These are phyloP conservation scores for Vitis rotundifolia DNA, from an alignment of 164 flowering plant genomes.

Conservation along the genomic window DNA sequence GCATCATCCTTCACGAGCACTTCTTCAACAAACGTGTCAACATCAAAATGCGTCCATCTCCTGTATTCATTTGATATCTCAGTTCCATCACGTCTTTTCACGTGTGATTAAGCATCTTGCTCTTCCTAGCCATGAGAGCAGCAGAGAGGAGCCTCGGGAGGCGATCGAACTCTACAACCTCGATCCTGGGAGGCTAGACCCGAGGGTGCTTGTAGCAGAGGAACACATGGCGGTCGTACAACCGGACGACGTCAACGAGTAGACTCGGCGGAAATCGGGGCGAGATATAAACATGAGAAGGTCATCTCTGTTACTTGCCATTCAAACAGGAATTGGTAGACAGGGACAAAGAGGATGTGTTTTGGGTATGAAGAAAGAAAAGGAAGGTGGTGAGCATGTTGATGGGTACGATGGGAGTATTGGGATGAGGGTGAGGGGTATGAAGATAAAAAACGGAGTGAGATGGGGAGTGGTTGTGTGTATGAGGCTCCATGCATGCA, in stretches of 20 bases:
- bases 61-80: slow-evolving; percentile 96
- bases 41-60: slow-evolving; percentile 91
- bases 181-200: slow-evolving; percentile 84
- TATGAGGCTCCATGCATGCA: too few relatives aligned
- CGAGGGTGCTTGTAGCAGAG: slow-evolving; percentile 86
- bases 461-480: too few relatives aligned
- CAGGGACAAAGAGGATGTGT: background rate
- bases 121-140: slow-evolving; percentile 64
- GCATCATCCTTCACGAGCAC: slow-evolving; percentile 86
- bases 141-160: slow-evolving; percentile 81
- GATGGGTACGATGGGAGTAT: too few relatives aligned
- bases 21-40: slow-evolving; percentile 95
- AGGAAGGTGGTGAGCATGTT: too few relatives aligned
- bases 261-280: slow-evolving; percentile 59
- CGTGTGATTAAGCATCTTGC: slow-evolving; percentile 80
- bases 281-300: slow-evolving; percentile 43
- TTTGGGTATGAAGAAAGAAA: background rate
- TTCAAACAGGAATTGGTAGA: slow-evolving; percentile 10
- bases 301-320: slow-evolving; percentile 54
- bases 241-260: slow-evolving; percentile 70
- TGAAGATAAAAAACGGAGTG: too few relatives aligned
- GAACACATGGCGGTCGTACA: slow-evolving; percentile 81
- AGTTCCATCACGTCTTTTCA: slow-evolving; percentile 94
- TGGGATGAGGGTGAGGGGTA: too few relatives aligned
- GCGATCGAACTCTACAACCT: slow-evolving; percentile 93